These are phyloP conservation scores for Claviceps africana DNA, from an alignment of 2,329 filamentous ascomycete species.

Conservation along the genomic window DNA sequence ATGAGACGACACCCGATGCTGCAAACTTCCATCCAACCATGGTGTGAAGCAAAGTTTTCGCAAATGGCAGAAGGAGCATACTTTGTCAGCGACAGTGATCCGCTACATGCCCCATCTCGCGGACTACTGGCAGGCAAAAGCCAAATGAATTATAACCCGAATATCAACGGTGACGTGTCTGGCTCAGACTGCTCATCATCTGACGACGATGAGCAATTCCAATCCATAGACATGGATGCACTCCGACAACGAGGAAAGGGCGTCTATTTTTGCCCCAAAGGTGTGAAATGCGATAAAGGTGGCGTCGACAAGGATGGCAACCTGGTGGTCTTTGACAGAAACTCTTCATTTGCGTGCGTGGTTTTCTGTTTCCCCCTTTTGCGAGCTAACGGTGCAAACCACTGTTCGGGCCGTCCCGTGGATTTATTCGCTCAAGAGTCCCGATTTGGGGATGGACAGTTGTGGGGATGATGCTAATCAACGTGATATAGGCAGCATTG, in stretches of 20 bases:
- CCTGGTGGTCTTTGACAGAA: conserved; percentile 25
- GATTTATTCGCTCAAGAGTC: not conserved
- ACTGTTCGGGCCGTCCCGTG: not conserved
- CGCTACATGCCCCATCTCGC: conserved; percentile 10
- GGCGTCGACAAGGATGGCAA: conserved; percentile 25
- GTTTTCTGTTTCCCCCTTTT: not conserved
- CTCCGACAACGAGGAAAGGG: conserved; percentile 27
- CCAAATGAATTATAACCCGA: conserved; percentile 6
- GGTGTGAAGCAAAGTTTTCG: conserved; percentile 9
- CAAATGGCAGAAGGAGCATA: conserved; percentile 9
- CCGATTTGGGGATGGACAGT: not conserved
- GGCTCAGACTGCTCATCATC: conserved; percentile 15
- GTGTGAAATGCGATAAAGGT: conserved; percentile 23
- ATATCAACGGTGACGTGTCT: conserved; percentile 8
- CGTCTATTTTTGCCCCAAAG: conserved; percentile 22
- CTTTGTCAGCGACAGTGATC: conserved; percentile 10
- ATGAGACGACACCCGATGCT: conserved; percentile 8
- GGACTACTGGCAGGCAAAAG: conserved; percentile 12
- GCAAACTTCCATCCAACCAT: conserved; percentile 12
- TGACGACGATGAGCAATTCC: conserved; percentile 21
- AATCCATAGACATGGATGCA: conserved; percentile 24
- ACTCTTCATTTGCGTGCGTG: conserved; percentile 26
- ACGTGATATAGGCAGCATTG: conserved; percentile 23
- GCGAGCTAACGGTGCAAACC: not conserved
- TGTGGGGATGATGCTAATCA: conserved; percentile 1